These are phyloP conservation scores for Malassezia pachydermatis DNA, from an alignment of 1,284 basidiomycete genomes.

Conservation along the genomic window DNA sequence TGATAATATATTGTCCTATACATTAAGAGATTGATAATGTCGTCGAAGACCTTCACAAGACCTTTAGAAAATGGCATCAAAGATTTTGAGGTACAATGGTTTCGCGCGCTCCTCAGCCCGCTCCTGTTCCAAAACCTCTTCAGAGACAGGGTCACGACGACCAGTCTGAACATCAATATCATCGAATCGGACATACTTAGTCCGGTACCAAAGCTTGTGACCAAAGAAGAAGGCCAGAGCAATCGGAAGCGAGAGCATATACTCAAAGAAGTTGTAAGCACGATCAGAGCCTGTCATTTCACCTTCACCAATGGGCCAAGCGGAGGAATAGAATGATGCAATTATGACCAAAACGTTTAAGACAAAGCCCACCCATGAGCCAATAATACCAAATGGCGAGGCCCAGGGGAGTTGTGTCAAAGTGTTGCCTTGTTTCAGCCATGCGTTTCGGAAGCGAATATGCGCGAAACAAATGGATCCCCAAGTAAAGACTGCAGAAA, in stretches of 20 bases:
- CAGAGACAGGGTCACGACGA: constrained; percentile 28
- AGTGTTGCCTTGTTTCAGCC: constrained; percentile 51
- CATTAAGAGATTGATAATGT: no score
- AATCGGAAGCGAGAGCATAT: constrained; percentile 49
- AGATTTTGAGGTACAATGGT: constrained; percentile 27
- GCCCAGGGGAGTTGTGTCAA: constrained; percentile 52
- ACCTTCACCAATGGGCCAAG: constrained; percentile 40
- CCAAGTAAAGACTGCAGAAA: constrained; percentile 53
- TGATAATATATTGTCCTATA: no score
- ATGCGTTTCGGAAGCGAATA: constrained; percentile 50
- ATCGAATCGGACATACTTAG: constrained; percentile 20
- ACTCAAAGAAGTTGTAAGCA: constrained; percentile 51
- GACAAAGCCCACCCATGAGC: constrained; percentile 50
- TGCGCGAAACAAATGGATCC: constrained; percentile 31
- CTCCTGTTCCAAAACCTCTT: constrained; percentile 38
- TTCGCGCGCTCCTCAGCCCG: constrained; percentile 28
- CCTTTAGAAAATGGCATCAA: constrained; percentile 32
- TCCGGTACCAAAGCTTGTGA: constrained; percentile 29
- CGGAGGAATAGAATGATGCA: constrained; percentile 27
- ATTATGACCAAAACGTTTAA: constrained; percentile 33
- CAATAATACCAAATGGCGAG: constrained; percentile 51
- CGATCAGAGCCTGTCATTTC: constrained; percentile 28
- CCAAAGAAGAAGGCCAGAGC: constrained; percentile 32
- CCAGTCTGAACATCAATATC: constrained; percentile 38
- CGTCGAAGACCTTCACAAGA: background rate